Conservation (phyloP, 805 yeast species). For the Dipodascopsis tothii region DNA sequence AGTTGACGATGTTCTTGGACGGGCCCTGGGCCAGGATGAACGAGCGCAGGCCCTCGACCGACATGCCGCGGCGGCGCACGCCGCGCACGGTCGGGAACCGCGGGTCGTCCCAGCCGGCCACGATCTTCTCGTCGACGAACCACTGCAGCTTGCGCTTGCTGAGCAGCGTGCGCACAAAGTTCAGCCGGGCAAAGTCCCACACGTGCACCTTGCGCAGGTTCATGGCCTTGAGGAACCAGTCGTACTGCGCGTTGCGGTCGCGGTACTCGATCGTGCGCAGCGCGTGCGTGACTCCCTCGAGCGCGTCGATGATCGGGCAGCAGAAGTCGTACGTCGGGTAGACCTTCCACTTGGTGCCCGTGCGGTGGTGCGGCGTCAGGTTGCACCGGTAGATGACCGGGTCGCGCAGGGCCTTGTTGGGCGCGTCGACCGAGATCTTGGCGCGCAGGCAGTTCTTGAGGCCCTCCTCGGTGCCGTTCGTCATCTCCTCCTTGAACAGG, state of each 20-base stretch:
- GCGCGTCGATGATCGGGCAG: slow-evolving; percentile 89
- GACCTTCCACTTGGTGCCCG: slow-evolving; percentile 87
- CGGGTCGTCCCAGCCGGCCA: slow-evolving; percentile 96
- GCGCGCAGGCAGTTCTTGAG: slow-evolving; percentile 91
- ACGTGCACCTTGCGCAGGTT: slow-evolving; percentile 84
- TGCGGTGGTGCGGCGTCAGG: slow-evolving; percentile 95
- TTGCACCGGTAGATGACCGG: slow-evolving; percentile 97
- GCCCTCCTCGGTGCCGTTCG: slow-evolving; percentile 82
- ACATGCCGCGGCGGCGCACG: slow-evolving; percentile 98
- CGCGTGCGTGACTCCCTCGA: slow-evolving; percentile 97
- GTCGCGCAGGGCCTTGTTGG: slow-evolving; percentile 92
- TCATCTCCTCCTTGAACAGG: slow-evolving; percentile 89
- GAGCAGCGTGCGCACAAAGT: slow-evolving; percentile 88
- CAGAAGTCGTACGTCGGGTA: slow-evolving; percentile 99
- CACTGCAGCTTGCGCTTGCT: slow-evolving; percentile 98
- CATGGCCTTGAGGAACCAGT: slow-evolving; percentile 84
- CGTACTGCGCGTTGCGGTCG: slow-evolving; percentile 97
- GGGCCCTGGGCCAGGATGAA: slow-evolving; percentile 96
- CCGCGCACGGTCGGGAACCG: slow-evolving; percentile 98
- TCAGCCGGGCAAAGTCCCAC: slow-evolving; percentile 97
- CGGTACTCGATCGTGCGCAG: slow-evolving; percentile 97
- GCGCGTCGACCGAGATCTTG: slow-evolving; percentile 83
- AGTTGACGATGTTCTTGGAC: slow-evolving; percentile 88
- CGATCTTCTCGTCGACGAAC: slow-evolving; percentile 90
- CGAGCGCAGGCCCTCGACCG: slow-evolving; percentile 92